Evolutionary conservation across 306 rosid genomes (phyloP), one percentile per base, ranked within the genome.

Genomic region (Malus sylvestris): DNA sequence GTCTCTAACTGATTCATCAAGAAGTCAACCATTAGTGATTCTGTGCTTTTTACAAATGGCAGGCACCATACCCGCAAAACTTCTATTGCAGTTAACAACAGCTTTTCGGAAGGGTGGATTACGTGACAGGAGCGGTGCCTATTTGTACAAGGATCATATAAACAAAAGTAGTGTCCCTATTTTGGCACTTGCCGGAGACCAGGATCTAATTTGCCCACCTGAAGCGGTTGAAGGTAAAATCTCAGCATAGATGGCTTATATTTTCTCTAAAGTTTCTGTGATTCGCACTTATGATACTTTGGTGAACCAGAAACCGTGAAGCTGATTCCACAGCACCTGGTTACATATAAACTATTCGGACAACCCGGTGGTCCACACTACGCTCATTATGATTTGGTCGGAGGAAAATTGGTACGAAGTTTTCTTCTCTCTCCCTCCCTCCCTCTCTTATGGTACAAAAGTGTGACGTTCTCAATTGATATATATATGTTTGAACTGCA

Each of bases 371-470:
- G 97, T 76, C 91, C 99, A 80, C 99, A 92, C 85, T 96, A 96
- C 76, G 99, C 97, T 77, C 99, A 96, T 83, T 96, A 96, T 81
- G 99, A 96, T 88, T 88, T 96, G 86, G 98, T 96, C 76, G 99
- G 99, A 81, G 99, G 99, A 82, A 86, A 93, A 76, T 64, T 83
- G 98, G 99, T 96, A 85, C 71, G 86, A 45, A 32, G 8, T 53
- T 59, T 70, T 72, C 42, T 74, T 52, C 64, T 73, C 4, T 73
- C 75, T 71, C 52, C 5, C 53, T 1, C 52, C 5, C 53, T 1
- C 53, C 3, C 10, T 77, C 75, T 66, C 53, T 65, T 6, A n/a
- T 78, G 77, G 10, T 38, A 22, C 57, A 8, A 58, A 30, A 27
- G 18, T 30, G 33, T 44, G 4, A 57, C 82, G 55, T 42, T 68